These are phyloP conservation scores for Rhodotorula glutinis DNA, from an alignment of 1,284 basidiomycete genomes.

Conservation along the genomic window DNA sequence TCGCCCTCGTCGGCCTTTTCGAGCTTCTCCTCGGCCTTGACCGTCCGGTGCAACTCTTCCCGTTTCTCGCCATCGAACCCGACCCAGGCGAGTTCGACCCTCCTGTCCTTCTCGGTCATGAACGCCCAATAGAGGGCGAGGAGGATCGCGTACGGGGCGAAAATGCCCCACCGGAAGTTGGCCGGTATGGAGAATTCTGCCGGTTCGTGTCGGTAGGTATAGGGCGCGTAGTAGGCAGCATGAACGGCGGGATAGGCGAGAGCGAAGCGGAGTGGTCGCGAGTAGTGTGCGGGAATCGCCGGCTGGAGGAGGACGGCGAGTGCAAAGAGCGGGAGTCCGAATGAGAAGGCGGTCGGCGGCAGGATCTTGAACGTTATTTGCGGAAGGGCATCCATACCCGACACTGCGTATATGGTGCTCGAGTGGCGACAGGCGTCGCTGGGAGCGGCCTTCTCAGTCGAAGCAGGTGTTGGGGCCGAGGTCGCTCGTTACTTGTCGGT, in stretches of 20 bases:
- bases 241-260: slow-evolving; percentile 7
- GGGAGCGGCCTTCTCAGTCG: not conserved
- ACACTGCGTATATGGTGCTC: too few relatives aligned
- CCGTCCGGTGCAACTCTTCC: not conserved
- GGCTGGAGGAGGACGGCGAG: slow-evolving; percentile 33
- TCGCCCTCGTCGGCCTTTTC: not conserved
- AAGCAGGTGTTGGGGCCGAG: too few relatives aligned
- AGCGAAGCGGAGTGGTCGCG: slow-evolving; percentile 6
- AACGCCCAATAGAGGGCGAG: slow-evolving; percentile 17
- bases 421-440: too few relatives aligned
- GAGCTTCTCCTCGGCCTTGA: too few relatives aligned
- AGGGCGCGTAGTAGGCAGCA: not conserved
- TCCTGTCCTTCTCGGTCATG: not conserved
- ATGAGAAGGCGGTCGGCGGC: slow-evolving; percentile 16
- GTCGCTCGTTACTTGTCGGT: too few relatives aligned
- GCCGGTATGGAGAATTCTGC: slow-evolving; percentile 15
- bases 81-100: slow-evolving; percentile 17
- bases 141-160: slow-evolving; percentile 21
- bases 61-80: slow-evolving; percentile 14
- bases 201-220: slow-evolving; percentile 6
- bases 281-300: slow-evolving; percentile 10
- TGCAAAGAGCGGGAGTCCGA: slow-evolving; percentile 14
- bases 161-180: slow-evolving; percentile 26
- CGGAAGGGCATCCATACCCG: not conserved
- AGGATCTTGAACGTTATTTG: not conserved